phyloP scores from a whole-genome alignment of 345 rosid species.

The Lumnitzera littorea region DNA sequence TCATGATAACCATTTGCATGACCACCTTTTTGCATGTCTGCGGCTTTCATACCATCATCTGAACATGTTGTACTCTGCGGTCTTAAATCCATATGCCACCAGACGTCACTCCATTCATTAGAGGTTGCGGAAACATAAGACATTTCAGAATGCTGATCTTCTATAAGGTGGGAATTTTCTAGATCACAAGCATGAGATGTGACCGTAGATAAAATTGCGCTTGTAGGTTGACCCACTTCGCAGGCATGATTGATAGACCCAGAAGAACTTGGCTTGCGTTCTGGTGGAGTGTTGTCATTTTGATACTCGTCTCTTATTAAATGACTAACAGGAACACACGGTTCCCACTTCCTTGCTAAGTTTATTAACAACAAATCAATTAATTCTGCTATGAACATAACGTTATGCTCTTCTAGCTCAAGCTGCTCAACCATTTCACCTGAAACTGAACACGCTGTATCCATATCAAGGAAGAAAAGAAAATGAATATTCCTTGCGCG shows the following conservation, averaged over 20 bases:
- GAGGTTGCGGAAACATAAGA: conserved; percentile 38
- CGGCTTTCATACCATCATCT: conserved; percentile 1
- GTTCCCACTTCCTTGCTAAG: conserved; percentile 48
- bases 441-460: conserved; percentile 73
- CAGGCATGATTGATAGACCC: conserved; percentile 14
- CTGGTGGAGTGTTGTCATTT: conserved; percentile 16
- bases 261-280: conserved; percentile 15
- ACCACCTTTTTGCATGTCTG: neutral
- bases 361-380: conserved; percentile 60
- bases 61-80: neutral
- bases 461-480: conserved; percentile 63
- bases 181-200: conserved; percentile 3
- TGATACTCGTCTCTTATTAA: conserved; percentile 23
- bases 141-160: conserved; percentile 28
- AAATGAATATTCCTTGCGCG: conserved; percentile 79
- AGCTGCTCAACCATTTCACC: conserved; percentile 95
- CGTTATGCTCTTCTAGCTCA: conserved; percentile 63
- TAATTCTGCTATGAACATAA: conserved; percentile 66
- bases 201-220: conserved; percentile 9
- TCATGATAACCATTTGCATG: conserved; percentile 1
- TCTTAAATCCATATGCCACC: conserved; percentile 15
- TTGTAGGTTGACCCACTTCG: conserved; percentile 6
- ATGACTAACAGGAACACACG: conserved; percentile 37
- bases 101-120: conserved; percentile 22
- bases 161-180: conserved; percentile 11